Conservation (phyloP, 2,329 filamentous ascomycete genomes). For the Neocucurbitaria cava region DNA sequence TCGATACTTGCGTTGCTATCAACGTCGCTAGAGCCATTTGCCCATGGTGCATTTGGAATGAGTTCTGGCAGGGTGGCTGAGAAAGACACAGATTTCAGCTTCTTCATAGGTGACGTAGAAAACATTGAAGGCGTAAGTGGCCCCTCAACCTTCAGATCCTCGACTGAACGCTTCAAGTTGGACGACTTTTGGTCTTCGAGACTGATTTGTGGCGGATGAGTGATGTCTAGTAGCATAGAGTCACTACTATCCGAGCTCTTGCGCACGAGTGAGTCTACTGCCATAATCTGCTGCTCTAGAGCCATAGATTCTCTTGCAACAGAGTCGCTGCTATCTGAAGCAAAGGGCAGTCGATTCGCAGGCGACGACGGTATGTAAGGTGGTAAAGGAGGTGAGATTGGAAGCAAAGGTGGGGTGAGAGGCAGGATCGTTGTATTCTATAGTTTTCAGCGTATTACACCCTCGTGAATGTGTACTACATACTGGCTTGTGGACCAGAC, state of each 20-base stretch:
- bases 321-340: constrained; percentile 47
- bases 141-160: constrained; percentile 54
- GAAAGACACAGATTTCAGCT: constrained; percentile 51
- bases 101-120: constrained; percentile 47
- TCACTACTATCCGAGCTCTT: constrained; percentile 42
- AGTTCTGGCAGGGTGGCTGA: constrained; percentile 45
- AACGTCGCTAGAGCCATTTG: constrained; percentile 23
- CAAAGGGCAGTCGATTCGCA: constrained; percentile 44
- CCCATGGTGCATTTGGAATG: constrained; percentile 40
- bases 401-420: constrained; percentile 58
- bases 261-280: constrained; percentile 41
- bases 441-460: constrained; percentile 19
- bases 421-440: constrained; percentile 40
- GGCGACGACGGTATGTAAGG: constrained; percentile 52
- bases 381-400: constrained; percentile 49
- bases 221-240: constrained; percentile 39
- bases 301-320: constrained; percentile 39
- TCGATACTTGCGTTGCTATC: constrained; percentile 10
- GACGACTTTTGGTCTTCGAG: constrained; percentile 24
- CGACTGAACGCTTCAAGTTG: constrained; percentile 38
- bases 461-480: constrained; percentile 1
- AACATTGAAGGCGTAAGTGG: constrained; percentile 54
- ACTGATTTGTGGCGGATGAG: constrained; percentile 28
- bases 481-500: constrained; percentile 30
- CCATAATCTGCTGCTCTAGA: constrained; percentile 44